phyloP scores from a whole-genome alignment of 768 basidiomycete species.

The Boletus bicolor region DNA sequence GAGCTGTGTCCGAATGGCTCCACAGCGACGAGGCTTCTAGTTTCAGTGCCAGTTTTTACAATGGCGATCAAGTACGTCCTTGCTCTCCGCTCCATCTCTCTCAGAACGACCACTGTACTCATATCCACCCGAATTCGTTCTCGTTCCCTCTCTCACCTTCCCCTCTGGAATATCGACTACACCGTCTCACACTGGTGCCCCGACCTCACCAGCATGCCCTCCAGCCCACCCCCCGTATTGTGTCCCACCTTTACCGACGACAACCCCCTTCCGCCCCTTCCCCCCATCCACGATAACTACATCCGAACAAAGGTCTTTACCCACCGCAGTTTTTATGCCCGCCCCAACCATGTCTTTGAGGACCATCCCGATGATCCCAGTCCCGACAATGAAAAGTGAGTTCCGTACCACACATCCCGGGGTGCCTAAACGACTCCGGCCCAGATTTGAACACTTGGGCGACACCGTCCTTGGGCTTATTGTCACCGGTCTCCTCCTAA shows the following conservation, averaged over 20 bases:
- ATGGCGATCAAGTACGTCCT: slow-evolving; percentile 2
- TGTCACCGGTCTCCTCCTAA: slow-evolving; percentile 61
- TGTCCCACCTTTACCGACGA: slow-evolving; percentile 31
- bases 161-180: background rate
- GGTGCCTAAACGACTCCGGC: background rate
- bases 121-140: background rate
- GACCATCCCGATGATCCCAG: slow-evolving; percentile 68
- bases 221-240: slow-evolving; percentile 5
- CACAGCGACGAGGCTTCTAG: background rate
- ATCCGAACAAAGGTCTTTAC: slow-evolving; percentile 65
- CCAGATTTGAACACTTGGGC: slow-evolving; percentile 73
- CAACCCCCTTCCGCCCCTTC: slow-evolving; percentile 51
- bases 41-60: background rate
- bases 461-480: slow-evolving; percentile 69
- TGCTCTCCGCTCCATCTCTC: background rate
- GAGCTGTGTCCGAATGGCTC: background rate
- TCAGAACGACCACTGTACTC: background rate
- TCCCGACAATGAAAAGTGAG: slow-evolving; percentile 80
- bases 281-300: slow-evolving; percentile 45
- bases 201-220: background rate
- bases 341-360: slow-evolving; percentile 75
- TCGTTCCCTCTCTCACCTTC: background rate
- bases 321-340: slow-evolving; percentile 66
- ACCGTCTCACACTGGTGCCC: slow-evolving; percentile 1
- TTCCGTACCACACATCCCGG: background rate